Conservation (phyloP, 176 grass and related monocot genomes). For the Urochloa ruziziensis region DNA sequence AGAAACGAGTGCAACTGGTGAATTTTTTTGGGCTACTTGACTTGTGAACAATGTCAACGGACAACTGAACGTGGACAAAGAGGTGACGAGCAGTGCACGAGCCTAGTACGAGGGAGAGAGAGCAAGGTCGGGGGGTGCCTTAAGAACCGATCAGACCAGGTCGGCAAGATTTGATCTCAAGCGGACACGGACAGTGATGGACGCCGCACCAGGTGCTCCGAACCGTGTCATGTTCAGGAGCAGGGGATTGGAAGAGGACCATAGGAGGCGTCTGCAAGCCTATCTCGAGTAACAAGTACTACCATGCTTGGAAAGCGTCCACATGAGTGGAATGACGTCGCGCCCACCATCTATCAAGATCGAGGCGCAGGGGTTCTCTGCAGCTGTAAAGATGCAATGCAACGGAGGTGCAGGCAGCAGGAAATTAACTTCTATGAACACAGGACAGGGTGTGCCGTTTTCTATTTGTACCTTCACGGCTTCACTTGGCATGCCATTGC, state of each 20-base stretch:
- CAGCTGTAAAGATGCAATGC: slow-evolving; percentile 28
- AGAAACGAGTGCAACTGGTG: neutral
- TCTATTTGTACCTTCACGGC: neutral
- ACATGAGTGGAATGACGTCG: slow-evolving; percentile 18
- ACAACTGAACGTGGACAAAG: neutral
- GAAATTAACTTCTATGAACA: neutral
- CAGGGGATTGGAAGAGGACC: neutral
- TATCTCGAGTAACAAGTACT: neutral
- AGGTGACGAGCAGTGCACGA: neutral
- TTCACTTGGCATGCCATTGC: neutral
- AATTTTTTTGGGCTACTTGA: neutral
- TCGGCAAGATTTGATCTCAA: neutral
- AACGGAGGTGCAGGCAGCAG: neutral
- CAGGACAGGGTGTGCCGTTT: neutral
- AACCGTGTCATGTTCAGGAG: neutral
- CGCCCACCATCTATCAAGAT: slow-evolving; percentile 24
- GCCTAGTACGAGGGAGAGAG: no score
- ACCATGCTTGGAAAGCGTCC: slow-evolving; percentile 11
- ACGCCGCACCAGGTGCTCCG: neutral
- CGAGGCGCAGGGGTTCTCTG: neutral
- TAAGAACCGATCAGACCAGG: neutral
- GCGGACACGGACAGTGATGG: neutral
- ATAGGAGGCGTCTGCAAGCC: neutral
- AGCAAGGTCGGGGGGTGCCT: neutral
- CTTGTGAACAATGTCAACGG: neutral